Percentiles rank a stretch among this genome's conserved stretches.
Evolutionary conservation across 2,329 filamentous ascomycete species (phyloP).

Genomic region (Nannizziopsis arthrosporioides): DNA sequence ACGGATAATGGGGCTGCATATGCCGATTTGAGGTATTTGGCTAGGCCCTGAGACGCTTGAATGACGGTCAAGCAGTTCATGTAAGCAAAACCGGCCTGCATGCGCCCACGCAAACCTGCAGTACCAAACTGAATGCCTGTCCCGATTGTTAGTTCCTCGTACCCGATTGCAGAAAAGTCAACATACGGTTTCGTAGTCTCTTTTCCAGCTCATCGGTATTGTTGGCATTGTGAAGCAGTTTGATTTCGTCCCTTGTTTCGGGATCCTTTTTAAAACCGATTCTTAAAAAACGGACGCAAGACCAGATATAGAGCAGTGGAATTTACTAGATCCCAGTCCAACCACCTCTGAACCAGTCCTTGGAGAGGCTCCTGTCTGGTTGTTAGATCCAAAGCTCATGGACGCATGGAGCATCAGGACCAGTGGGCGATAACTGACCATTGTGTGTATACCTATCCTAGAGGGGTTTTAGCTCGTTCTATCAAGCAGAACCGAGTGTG

Average conservation of each 20-base stretch:
- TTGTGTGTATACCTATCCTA: background rate
- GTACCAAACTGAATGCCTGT: slow-evolving; percentile 50
- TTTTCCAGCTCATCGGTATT: slow-evolving; percentile 41
- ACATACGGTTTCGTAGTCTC: slow-evolving; percentile 40
- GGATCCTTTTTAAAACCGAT: slow-evolving; percentile 30
- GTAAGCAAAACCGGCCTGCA: slow-evolving; percentile 53
- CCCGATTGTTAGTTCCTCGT: background rate
- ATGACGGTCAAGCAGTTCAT: slow-evolving; percentile 51
- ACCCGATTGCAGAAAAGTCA: background rate
- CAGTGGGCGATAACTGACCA: background rate
- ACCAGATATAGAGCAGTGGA: no score
- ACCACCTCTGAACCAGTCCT: slow-evolving; percentile 43
- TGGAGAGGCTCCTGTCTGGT: slow-evolving; percentile 25
- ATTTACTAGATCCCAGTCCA: slow-evolving; percentile 43
- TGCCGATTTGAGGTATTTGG: slow-evolving; percentile 44
- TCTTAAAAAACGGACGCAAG: no score
- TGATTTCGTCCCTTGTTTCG: slow-evolving; percentile 44
- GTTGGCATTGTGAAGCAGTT: slow-evolving; percentile 37
- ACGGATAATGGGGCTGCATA: slow-evolving; percentile 38
- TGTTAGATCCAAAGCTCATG: background rate
- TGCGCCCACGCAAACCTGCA: slow-evolving; percentile 50
- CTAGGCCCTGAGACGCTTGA: slow-evolving; percentile 54
- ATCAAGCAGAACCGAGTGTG: no score
- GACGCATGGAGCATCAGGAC: background rate
- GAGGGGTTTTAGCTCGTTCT: no score